Evolutionary conservation across 192 early-diverging fungal species (phyloP).

Genomic region (Umbelopsis vinacea): DNA sequence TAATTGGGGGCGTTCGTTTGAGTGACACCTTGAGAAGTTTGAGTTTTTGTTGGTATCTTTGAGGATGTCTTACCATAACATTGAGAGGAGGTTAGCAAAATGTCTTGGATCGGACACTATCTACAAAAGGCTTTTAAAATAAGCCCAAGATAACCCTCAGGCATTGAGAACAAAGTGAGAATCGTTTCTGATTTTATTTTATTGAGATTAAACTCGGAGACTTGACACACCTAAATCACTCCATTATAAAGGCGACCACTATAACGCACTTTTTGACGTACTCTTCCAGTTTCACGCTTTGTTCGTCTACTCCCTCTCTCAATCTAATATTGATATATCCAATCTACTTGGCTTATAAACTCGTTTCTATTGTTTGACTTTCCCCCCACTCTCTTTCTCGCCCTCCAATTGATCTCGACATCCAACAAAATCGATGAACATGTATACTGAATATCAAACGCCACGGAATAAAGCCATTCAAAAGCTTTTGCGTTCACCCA

Average conservation of each 20-base stretch:
- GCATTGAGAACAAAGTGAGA: neutral
- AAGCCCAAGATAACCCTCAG: too few relatives aligned
- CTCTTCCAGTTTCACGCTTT: too few relatives aligned
- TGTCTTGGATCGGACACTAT: slow-evolving; percentile 1
- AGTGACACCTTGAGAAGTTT: too few relatives aligned
- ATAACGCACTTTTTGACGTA: neutral
- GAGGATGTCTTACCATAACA: too few relatives aligned
- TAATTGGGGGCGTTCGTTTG: too few relatives aligned
- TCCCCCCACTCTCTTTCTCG: neutral
- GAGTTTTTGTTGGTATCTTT: too few relatives aligned
- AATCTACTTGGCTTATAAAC: neutral
- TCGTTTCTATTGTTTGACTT: neutral
- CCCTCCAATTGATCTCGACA: neutral
- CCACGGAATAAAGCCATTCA: neutral
- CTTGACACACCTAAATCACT: neutral
- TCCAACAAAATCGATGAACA: neutral
- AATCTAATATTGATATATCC: neutral
- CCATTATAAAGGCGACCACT: slow-evolving; percentile 18
- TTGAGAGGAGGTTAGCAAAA: neutral
- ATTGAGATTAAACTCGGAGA: slow-evolving; percentile 13
- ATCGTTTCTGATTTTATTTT: neutral
- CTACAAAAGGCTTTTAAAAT: too few relatives aligned
- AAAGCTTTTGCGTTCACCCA: neutral
- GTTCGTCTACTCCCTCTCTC: neutral
- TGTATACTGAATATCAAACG: slow-evolving; percentile 1